Base-by-base conservation (phyloP, 768 basidiomycete species). In the Rhizopogon vinicolor region DNA sequence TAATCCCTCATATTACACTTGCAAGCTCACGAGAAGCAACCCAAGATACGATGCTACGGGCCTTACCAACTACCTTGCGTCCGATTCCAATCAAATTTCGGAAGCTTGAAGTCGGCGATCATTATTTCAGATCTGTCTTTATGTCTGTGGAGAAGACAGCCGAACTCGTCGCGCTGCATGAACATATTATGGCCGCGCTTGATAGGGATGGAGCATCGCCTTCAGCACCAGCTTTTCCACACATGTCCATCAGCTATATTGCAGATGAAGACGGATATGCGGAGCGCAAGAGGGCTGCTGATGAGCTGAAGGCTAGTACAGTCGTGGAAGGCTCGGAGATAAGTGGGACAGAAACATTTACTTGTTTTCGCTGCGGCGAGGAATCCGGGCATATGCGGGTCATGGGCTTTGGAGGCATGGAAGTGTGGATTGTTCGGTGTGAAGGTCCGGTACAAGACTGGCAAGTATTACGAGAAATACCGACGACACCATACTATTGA, bases 231-330 rank as follows among this genome's bases (percentile, higher is more conserved):
- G 68, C 73, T 37, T 87, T 81, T 58, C 86, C 89, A 7, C 90
- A 92, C 66, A 58, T 90, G 58, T 91, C 90, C 37, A 61, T 92
- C 56, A 85, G 80, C 62, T 92, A 92, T 64, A 83, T 91, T 56
- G 75, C 74, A 28, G 83, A 91, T 55, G 74, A 76, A n/a, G 88
- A 91, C 58, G 77, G 77, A 3, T 63, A 10, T 18, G 76, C 69
- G 7, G 79, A 86, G 67, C 80, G 88, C 43, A 70, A 72, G 19
- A 74, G 64, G 58, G 79, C 78, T 41, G 74, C 77, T 40, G 68
- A 74, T 28, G 71, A 72, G 57, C 68, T 87, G 61, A 60, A 68
- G 57, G 63, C 69, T 12, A 57, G 65, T 1, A 70, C 76, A 10
- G 66, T 66, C 41, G 69, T 82, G 37, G 60, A 60, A 37, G 46